A percentile compares a stretch with the other conserved stretches of the same genome.
phyloP scores from a whole-genome alignment of 495 filamentous ascomycete species.

The Xylaria castorea region DNA sequence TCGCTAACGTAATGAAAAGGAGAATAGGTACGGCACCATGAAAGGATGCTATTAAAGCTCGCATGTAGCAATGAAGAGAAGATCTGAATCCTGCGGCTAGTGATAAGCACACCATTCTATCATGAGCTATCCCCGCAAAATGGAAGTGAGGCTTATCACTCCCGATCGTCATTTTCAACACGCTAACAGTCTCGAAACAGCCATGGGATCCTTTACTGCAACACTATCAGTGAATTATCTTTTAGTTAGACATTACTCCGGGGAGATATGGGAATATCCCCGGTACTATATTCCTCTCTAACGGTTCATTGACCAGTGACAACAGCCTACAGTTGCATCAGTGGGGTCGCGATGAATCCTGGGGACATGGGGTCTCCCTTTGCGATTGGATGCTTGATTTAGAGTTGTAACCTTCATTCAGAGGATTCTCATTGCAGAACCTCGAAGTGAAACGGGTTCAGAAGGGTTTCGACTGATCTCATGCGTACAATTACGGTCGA shows the following conservation, averaged over 20 bases:
- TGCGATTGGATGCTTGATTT: not conserved
- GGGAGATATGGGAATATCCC: not conserved
- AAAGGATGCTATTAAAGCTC: not conserved
- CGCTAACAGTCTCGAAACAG: not conserved
- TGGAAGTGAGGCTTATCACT: not conserved
- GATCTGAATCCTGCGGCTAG: not conserved
- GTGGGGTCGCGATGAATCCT: conserved; percentile 21
- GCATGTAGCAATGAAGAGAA: not conserved
- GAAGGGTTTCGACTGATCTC: conserved; percentile 20
- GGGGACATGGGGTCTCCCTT: not conserved
- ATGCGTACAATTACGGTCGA: not conserved
- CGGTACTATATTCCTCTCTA: not conserved
- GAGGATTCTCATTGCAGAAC: not conserved
- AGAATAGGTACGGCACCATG: not conserved
- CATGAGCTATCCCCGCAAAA: not conserved
- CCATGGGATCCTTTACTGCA: not conserved
- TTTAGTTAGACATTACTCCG: not conserved
- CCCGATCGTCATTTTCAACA: not conserved
- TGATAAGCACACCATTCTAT: not conserved
- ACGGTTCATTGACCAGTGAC: not conserved
- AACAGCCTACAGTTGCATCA: conserved; percentile 1
- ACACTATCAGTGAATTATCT: not conserved
- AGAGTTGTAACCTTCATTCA: not conserved
- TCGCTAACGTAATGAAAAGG: conserved; percentile 7
- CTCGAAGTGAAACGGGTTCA: conserved; percentile 21